Conservation (phyloP, 2,329 filamentous ascomycete genomes). For the Thielaviopsis populi region DNA sequence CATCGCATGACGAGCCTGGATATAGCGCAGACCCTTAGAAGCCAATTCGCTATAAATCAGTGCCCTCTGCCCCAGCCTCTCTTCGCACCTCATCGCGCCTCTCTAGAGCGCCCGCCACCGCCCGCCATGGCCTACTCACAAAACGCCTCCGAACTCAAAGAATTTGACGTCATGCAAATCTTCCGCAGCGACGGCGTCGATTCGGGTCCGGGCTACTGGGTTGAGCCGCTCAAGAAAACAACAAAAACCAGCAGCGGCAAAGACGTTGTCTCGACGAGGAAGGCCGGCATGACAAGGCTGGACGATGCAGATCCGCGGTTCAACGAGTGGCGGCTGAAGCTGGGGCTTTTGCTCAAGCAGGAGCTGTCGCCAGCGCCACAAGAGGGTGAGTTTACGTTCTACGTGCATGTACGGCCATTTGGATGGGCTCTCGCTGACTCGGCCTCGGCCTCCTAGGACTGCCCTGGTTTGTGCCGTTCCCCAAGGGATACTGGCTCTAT, state of each 20-base stretch:
- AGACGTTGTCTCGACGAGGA: slow-evolving; percentile 22
- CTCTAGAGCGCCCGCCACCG: not conserved
- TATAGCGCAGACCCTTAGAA: no score
- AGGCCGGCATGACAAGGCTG: slow-evolving; percentile 28
- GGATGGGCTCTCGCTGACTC: not conserved
- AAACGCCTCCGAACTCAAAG: slow-evolving; percentile 7
- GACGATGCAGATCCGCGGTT: slow-evolving; percentile 31
- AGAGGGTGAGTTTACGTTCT: slow-evolving; percentile 21
- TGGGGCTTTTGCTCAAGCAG: slow-evolving; percentile 32
- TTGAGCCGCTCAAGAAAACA: slow-evolving; percentile 21
- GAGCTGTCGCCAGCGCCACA: slow-evolving; percentile 29
- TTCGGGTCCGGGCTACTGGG: slow-evolving; percentile 32
- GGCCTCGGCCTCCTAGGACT: slow-evolving; percentile 21
- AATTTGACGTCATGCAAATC: slow-evolving; percentile 30
- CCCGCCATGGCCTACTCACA: not conserved
- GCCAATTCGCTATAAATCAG: no score
- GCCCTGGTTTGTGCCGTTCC: slow-evolving; percentile 32
- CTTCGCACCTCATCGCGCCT: not conserved
- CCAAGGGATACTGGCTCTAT: slow-evolving; percentile 33
- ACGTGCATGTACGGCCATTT: no score
- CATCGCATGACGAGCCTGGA: no score
- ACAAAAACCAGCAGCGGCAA: slow-evolving; percentile 12
- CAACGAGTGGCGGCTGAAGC: slow-evolving; percentile 31
- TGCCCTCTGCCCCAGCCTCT: no score
- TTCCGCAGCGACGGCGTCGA: slow-evolving; percentile 33